Evolutionary conservation across 768 basidiomycete species (phyloP), one percentile per base, ranked within the genome.

Genomic region (Amanita phalloides): DNA sequence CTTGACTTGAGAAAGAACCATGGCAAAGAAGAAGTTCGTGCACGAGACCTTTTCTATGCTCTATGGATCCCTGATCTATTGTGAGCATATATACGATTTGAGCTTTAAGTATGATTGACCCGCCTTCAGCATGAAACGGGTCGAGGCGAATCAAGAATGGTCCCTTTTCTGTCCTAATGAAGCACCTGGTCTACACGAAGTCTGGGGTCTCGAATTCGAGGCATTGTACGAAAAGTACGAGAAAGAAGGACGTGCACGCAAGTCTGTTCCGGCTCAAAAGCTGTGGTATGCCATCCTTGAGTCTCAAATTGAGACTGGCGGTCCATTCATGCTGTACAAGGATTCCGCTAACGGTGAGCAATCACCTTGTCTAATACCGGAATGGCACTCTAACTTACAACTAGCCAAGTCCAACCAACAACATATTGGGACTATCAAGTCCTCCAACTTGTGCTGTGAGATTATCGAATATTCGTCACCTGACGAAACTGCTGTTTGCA

Each of bases 321-420:
- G 86, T n/a, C 96, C 96, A 0, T 99, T 97, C 74, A 98, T 98
- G 91, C 74, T 90, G 25, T 99, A 98, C 78, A 99, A 99, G 73
- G 95, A 98, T 62, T 79, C 91, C 37, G 85, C 88, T 53, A 99
- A 99, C 66, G 69, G 91, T 93, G 60, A 50, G 86, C 70, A 1
- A 20, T 42, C 3, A 9, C 20, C 41, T 9, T 14, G 14, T 23
- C 32, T 32, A 23, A 25, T 28, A 38, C 42, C 7, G 13, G 10
- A 20, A 6, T 43, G 9, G 3, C 33, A n/a, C 28, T 26, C 51
- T 49, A 42, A 37, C 53, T 7, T 35, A 42, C 28, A 13, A 37
- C 1, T 60, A 94, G 90, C 77, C 59, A 99, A 99, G 72, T 97
- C 94, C 11, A 99, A 99, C 72, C 96, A 99, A 68, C 83, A 92